These are phyloP conservation scores for Rhizodiscina lignyota DNA, from an alignment of 495 filamentous ascomycete genomes.

Conservation along the genomic window DNA sequence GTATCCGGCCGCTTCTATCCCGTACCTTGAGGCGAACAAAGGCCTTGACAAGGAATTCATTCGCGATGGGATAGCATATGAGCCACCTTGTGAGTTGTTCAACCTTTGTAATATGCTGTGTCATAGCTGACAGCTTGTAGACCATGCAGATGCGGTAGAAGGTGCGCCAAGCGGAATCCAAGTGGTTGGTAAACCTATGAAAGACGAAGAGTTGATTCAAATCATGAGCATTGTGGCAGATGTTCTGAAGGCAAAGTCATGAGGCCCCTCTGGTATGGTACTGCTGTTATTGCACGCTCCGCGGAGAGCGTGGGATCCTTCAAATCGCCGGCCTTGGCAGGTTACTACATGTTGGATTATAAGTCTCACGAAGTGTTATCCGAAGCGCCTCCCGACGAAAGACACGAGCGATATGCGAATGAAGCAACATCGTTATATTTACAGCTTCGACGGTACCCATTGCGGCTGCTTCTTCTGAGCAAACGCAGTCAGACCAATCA, in stretches of 20 bases:
- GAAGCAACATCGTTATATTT: no score
- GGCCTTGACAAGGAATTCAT: slow-evolving; percentile 13
- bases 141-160: slow-evolving; percentile 13
- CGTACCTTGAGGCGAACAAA: slow-evolving; percentile 15
- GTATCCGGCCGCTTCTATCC: slow-evolving; percentile 17
- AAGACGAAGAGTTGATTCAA: slow-evolving; percentile 18
- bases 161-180: slow-evolving; percentile 16
- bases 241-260: no score
- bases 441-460: slow-evolving; percentile 16
- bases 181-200: slow-evolving; percentile 18
- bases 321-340: no score
- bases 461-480: slow-evolving; percentile 15
- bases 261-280: no score
- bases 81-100: slow-evolving; percentile 13
- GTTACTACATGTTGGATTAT: no score
- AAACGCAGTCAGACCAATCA: slow-evolving; percentile 15
- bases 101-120: background rate
- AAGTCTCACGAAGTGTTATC: no score
- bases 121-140: slow-evolving; percentile 4
- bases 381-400: no score
- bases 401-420: no score
- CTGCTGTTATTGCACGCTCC: no score
- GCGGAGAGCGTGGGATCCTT: no score
- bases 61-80: slow-evolving; percentile 8
- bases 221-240: slow-evolving; percentile 11